These are phyloP conservation scores for Fusarium sp. DNA, from an alignment of 2,329 filamentous ascomycete genomes.

Conservation along the genomic window DNA sequence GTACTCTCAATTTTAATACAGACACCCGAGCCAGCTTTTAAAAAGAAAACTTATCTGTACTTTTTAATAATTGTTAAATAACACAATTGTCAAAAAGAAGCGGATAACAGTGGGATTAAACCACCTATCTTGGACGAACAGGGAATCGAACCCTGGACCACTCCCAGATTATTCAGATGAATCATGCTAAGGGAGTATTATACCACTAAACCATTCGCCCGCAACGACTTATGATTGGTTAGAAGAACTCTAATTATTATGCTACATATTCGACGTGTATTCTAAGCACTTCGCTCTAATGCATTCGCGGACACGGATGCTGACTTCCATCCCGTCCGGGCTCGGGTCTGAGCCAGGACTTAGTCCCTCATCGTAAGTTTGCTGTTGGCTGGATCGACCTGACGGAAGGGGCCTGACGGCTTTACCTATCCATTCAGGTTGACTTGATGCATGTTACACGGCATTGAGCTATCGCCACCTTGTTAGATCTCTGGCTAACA, in stretches of 20 bases:
- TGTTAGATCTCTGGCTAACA: no score
- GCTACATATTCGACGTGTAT: accelerated
- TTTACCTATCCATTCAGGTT: no score
- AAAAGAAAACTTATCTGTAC: no score
- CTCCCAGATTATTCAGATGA: constrained; percentile 3
- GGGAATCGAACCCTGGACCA: constrained; percentile 29
- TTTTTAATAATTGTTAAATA: no score
- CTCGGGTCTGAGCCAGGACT: not conserved
- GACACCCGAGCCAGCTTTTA: accelerated
- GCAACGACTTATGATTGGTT: constrained; percentile 14
- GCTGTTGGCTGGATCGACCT: not conserved
- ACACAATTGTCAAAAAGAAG: no score
- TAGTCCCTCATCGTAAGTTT: no score
- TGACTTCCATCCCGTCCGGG: no score
- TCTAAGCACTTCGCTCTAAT: no score
- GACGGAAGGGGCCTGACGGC: accelerated
- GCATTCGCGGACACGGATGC: not conserved
- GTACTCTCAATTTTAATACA: no score
- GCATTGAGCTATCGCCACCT: no score
- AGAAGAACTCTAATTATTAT: accelerated
- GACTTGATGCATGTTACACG: not conserved
- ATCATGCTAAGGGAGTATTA: constrained; percentile 22
- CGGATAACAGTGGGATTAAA: constrained; percentile 7
- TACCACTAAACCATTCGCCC: constrained; percentile 23
- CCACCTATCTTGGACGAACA: constrained; percentile 20